Evolutionary conservation across 2,329 filamentous ascomycete species (phyloP).

Genomic region (Xylaria sp.): DNA sequence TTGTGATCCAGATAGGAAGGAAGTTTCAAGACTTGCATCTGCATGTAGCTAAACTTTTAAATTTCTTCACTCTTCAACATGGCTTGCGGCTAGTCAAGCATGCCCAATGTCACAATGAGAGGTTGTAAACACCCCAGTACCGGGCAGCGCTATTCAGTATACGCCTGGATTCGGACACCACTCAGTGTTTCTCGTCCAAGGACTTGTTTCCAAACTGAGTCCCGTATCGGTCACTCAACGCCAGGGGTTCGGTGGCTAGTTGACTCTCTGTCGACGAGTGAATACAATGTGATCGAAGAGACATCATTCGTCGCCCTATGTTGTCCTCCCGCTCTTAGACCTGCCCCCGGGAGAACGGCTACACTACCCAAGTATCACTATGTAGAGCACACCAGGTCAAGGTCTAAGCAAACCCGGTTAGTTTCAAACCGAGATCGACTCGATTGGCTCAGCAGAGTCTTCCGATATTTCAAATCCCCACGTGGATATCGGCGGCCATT

Average conservation of each 20-base stretch:
- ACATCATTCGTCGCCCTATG: conserved; percentile 22
- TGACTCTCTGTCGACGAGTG: background rate
- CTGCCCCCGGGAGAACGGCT: background rate
- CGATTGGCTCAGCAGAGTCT: conserved; percentile 18
- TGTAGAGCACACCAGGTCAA: background rate
- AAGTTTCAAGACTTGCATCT: conserved; percentile 31
- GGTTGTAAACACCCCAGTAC: conserved; percentile 7
- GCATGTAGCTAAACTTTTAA: conserved; percentile 22
- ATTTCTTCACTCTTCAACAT: conserved; percentile 1
- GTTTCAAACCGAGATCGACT: conserved; percentile 9
- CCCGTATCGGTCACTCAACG: background rate
- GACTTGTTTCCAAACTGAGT: conserved; percentile 2
- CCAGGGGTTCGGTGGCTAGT: background rate
- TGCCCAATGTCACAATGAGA: background rate
- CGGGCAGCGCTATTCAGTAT: conserved; percentile 13
- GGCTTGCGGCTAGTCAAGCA: conserved; percentile 18
- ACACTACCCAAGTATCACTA: background rate
- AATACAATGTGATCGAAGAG: conserved; percentile 5
- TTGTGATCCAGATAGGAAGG: conserved; percentile 22
- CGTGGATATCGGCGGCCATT: conserved; percentile 24
- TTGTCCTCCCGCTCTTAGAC: background rate
- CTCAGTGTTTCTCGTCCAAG: conserved; percentile 9
- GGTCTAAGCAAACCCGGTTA: conserved; percentile 15
- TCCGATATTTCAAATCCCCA: conserved; percentile 27
- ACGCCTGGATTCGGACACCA: conserved; percentile 4